These are phyloP conservation scores for Citrus australasica DNA, from an alignment of 345 rosid species.

Conservation along the genomic window DNA sequence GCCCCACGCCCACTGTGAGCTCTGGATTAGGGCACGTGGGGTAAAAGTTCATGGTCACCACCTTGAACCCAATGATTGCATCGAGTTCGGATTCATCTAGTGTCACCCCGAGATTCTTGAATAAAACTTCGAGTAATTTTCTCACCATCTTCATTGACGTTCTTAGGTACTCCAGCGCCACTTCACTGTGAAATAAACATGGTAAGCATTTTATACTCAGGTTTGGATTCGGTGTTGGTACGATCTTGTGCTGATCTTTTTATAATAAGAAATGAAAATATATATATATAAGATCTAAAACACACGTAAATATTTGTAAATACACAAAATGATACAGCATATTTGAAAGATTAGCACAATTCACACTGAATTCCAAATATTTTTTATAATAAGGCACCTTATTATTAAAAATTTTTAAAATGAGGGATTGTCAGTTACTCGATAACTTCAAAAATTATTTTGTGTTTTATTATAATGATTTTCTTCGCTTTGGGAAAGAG, in stretches of 20 bases:
- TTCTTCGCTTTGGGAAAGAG: too few species aligned
- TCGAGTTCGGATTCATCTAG: conserved; percentile 34
- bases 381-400: too few species aligned
- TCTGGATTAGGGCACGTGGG: conserved; percentile 45
- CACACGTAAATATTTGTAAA: too few species aligned
- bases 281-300: too few species aligned
- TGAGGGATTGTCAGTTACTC: too few species aligned
- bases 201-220: neutral
- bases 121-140: conserved; percentile 31
- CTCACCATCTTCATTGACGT: conserved; percentile 41
- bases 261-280: too few species aligned
- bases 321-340: too few species aligned
- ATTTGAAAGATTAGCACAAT: too few species aligned
- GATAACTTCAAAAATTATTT: too few species aligned
- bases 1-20: conserved; percentile 55
- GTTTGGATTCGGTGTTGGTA: neutral
- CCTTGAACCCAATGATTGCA: conserved; percentile 34
- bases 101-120: conserved; percentile 39
- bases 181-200: conserved; percentile 31
- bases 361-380: too few species aligned
- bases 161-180: conserved; percentile 40
- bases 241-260: neutral
- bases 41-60: conserved; percentile 60
- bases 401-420: too few species aligned
- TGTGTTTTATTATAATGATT: too few species aligned